Evolutionary conservation across 768 basidiomycete genomes (phyloP).

Genomic region (Boletus vinaceobasis): DNA sequence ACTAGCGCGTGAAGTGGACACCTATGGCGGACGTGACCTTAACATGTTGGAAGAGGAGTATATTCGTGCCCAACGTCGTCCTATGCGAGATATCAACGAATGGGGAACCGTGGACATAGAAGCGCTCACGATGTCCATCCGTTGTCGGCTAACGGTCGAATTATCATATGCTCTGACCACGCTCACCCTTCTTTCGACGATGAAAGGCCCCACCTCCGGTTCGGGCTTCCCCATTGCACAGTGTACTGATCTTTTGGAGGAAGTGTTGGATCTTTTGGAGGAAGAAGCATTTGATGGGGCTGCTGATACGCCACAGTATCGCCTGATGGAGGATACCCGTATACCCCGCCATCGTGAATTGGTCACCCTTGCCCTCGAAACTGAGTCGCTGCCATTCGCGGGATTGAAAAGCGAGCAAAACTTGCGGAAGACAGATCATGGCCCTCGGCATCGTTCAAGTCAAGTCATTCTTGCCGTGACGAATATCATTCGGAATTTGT

Average conservation of each 20-base stretch:
- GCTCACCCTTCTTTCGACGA: conserved; percentile 74
- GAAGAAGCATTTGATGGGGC: conserved; percentile 70
- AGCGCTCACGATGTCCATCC: conserved; percentile 87
- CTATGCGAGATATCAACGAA: conserved; percentile 71
- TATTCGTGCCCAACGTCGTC: conserved; percentile 47
- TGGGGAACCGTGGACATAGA: conserved; percentile 91
- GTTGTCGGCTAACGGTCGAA: conserved; percentile 80
- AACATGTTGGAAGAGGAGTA: conserved; percentile 62
- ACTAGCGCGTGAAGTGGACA: conserved; percentile 68
- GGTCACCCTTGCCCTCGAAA: conserved; percentile 53
- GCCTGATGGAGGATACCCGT: conserved; percentile 28
- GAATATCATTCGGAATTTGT: conserved; percentile 85
- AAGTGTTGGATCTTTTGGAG: conserved; percentile 82
- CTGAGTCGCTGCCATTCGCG: conserved; percentile 59
- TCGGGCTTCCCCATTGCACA: conserved; percentile 71
- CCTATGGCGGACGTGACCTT: conserved; percentile 79
- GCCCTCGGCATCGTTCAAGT: conserved; percentile 58
- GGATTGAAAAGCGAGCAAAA: conserved; percentile 46
- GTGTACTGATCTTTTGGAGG: conserved; percentile 79
- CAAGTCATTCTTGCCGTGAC: conserved; percentile 65
- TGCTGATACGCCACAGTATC: conserved; percentile 26
- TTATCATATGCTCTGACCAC: conserved; percentile 89
- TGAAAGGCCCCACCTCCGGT: conserved; percentile 57
- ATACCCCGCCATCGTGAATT: conserved; percentile 67
- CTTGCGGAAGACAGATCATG: conserved; percentile 45